phyloP scores from a whole-genome alignment of 306 rosid species.

The Oxytropis ochrocephala region DNA sequence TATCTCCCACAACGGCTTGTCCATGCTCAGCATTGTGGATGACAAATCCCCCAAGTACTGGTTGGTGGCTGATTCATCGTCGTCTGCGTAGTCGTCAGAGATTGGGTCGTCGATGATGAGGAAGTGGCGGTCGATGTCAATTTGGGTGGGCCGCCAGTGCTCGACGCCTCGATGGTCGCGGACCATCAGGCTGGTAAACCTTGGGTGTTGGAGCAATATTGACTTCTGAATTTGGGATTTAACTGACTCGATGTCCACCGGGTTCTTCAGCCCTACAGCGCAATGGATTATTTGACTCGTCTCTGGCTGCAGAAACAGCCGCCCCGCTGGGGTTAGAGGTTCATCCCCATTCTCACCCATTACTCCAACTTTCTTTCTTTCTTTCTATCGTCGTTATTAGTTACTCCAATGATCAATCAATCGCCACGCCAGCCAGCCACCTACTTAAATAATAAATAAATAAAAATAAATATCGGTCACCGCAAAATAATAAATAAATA shows the following conservation, averaged over 20 bases:
- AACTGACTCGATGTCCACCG: conserved; percentile 32
- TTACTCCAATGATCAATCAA: too few species aligned
- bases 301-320: conserved; percentile 57
- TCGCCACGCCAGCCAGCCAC: too few species aligned
- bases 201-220: conserved; percentile 41
- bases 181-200: conserved; percentile 70
- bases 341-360: conserved; percentile 26
- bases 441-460: too few species aligned
- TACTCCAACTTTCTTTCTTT: too few species aligned
- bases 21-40: conserved; percentile 21
- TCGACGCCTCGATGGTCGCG: conserved; percentile 49
- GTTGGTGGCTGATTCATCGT: conserved; percentile 33
- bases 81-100: background rate
- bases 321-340: conserved; percentile 69
- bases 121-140: conserved; percentile 50
- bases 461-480: too few species aligned
- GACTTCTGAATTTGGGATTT: conserved; percentile 35
- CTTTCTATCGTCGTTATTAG: too few species aligned
- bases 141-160: conserved; percentile 62
- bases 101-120: conserved; percentile 19
- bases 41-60: conserved; percentile 49
- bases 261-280: conserved; percentile 48
- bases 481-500: too few species aligned
- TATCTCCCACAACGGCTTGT: conserved; percentile 85
- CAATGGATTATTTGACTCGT: conserved; percentile 62